Conservation (phyloP, 73 alveolate species). For the Paraurostyla sp. region DNA sequence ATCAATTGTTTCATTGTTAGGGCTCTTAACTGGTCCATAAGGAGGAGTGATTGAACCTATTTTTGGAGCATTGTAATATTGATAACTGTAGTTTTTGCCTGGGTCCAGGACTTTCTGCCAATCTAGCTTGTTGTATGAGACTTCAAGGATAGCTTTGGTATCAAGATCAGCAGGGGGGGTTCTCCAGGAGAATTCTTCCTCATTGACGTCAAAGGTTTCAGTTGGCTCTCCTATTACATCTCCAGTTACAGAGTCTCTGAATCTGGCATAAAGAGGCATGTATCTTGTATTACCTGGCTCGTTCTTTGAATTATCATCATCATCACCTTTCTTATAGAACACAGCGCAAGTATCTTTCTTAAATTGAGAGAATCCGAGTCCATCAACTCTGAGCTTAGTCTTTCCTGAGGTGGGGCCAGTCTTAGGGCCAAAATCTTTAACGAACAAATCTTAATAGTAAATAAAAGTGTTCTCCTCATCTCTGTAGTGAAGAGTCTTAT, state of each 20-base stretch:
- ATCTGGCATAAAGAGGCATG: constrained; percentile 79
- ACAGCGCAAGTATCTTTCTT: constrained; percentile 79
- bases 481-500: constrained; percentile 84
- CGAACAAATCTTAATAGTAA: constrained; percentile 87
- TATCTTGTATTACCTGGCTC: no score
- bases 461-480: constrained; percentile 89
- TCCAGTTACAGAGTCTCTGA: constrained; percentile 73
- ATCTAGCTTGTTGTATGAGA: constrained; percentile 87
- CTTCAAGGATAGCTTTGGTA: constrained; percentile 78
- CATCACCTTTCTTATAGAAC: no score
- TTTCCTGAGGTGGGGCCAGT: constrained; percentile 92
- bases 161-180: constrained; percentile 86
- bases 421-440: constrained; percentile 83
- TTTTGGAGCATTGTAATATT: constrained; percentile 89
- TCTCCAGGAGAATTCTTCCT: constrained; percentile 78
- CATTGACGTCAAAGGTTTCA: constrained; percentile 55
- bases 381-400: constrained; percentile 79
- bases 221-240: constrained; percentile 42
- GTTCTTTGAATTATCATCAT: no score
- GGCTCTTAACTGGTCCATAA: constrained; percentile 90
- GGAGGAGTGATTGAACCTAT: constrained; percentile 83
- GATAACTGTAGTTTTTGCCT: constrained; percentile 39
- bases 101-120: constrained; percentile 61
- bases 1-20: constrained; percentile 70
- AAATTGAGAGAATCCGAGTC: constrained; percentile 87